phyloP scores from a whole-genome alignment of 2,329 filamentous ascomycete species.

The Cordyceps farinosa region DNA sequence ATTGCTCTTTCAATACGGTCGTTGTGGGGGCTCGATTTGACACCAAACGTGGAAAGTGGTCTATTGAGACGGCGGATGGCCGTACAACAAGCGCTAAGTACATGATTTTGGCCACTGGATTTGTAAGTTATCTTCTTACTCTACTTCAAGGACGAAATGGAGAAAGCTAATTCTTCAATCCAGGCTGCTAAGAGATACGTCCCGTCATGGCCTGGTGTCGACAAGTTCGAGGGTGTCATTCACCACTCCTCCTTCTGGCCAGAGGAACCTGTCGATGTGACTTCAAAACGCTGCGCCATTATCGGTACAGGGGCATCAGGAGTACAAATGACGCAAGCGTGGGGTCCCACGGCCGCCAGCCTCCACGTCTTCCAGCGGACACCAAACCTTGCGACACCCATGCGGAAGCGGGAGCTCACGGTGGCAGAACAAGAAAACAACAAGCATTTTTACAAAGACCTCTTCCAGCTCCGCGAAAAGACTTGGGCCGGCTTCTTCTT shows the following conservation, averaged over 20 bases:
- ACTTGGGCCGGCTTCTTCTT: background rate
- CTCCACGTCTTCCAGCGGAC: constrained; percentile 58
- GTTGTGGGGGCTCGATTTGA: constrained; percentile 47
- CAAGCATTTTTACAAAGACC: background rate
- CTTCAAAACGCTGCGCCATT: constrained; percentile 54
- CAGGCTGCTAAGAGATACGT: constrained; percentile 53
- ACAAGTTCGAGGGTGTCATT: constrained; percentile 52
- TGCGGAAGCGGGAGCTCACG: constrained; percentile 42
- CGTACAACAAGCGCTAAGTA: constrained; percentile 43
- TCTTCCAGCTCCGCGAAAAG: background rate
- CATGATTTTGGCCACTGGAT: constrained; percentile 46
- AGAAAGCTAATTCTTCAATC: background rate
- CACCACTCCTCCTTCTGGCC: constrained; percentile 57
- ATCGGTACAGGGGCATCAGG: constrained; percentile 58
- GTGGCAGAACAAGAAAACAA: background rate
- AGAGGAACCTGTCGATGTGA: constrained; percentile 45
- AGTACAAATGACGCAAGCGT: constrained; percentile 57
- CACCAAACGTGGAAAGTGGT: constrained; percentile 40
- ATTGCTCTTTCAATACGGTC: constrained; percentile 47
- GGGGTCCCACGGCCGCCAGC: constrained; percentile 44
- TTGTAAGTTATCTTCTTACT: background rate
- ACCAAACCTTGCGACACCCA: constrained; percentile 57
- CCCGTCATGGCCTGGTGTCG: constrained; percentile 52
- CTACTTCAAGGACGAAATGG: rapidly evolving
- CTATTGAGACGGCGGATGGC: constrained; percentile 43